These are phyloP conservation scores for Suhomyces canberraensis DNA, from an alignment of 805 yeast genomes.

Conservation along the genomic window DNA sequence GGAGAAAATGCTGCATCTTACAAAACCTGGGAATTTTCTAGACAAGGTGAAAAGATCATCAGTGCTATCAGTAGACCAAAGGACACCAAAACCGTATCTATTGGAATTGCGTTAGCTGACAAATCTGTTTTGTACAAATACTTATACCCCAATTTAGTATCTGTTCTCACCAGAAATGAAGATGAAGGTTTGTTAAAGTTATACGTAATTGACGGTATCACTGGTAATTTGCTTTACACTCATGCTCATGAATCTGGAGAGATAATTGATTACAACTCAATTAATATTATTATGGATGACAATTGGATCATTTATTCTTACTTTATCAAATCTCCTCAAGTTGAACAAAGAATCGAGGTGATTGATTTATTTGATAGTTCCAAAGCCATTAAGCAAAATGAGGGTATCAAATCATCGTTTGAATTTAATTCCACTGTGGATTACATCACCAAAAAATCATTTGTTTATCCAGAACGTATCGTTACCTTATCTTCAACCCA, in stretches of 20 bases:
- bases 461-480: conserved; percentile 59
- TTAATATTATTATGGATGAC: conserved; percentile 68
- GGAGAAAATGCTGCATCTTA: conserved; percentile 8
- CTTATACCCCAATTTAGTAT: conserved; percentile 64
- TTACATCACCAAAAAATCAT: conserved; percentile 50
- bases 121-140: conserved; percentile 80
- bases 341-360: conserved; percentile 57
- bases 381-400: conserved; percentile 41
- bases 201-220: conserved; percentile 60
- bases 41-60: conserved; percentile 15
- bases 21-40: conserved; percentile 30
- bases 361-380: conserved; percentile 75
- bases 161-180: conserved; percentile 40
- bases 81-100: conserved; percentile 38
- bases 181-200: conserved; percentile 33
- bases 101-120: conserved; percentile 68
- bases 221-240: conserved; percentile 59
- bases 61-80: conserved; percentile 19
- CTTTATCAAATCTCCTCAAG: conserved; percentile 47
- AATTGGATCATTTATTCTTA: conserved; percentile 77
- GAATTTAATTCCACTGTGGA: conserved; percentile 42
- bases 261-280: conserved; percentile 34
- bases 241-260: conserved; percentile 38
- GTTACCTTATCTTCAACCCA: conserved; percentile 44
- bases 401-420: conserved; percentile 30